Conservation (phyloP, 768 basidiomycete genomes). For the Dentipellis sp. region DNA sequence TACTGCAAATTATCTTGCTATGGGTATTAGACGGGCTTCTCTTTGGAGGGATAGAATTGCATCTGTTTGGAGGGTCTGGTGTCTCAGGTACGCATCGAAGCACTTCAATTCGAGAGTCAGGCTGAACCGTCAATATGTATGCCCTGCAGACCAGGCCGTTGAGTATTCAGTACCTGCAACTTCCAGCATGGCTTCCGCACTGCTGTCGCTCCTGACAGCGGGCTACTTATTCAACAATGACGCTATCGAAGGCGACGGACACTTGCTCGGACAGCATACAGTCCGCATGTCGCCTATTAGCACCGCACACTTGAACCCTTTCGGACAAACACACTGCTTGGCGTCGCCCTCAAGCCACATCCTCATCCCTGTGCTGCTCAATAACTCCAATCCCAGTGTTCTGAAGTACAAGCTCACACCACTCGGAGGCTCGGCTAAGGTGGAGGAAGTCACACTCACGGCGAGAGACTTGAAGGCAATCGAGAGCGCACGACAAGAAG, state of each 20-base stretch:
- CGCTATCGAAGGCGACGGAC: conserved; percentile 36
- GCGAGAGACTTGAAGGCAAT: conserved; percentile 60
- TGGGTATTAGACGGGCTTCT: conserved; percentile 61
- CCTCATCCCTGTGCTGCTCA: conserved; percentile 77
- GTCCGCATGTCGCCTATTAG: conserved; percentile 91
- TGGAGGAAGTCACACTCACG: conserved; percentile 22
- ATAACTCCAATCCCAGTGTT: conserved; percentile 73
- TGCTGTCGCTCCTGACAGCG: conserved; percentile 41
- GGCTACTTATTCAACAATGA: conserved; percentile 36
- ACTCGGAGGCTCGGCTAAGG: conserved; percentile 33
- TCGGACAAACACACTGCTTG: conserved; percentile 66
- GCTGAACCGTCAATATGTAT: too few relatives aligned
- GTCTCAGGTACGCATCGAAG: not conserved
- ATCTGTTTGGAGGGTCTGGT: conserved; percentile 28
- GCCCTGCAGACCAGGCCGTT: too few relatives aligned
- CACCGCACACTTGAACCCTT: conserved; percentile 83
- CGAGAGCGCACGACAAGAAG: conserved; percentile 48
- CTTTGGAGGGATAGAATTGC: conserved; percentile 63
- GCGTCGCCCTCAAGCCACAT: conserved; percentile 42
- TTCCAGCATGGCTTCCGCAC: not conserved
- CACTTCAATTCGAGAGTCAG: too few relatives aligned
- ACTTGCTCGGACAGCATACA: conserved; percentile 81
- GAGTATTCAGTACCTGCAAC: too few relatives aligned
- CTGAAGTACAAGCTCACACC: conserved; percentile 70
- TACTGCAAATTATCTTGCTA: conserved; percentile 50